Conservation (phyloP, 2,329 filamentous ascomycete species). For the Xylariaceae sp. region DNA sequence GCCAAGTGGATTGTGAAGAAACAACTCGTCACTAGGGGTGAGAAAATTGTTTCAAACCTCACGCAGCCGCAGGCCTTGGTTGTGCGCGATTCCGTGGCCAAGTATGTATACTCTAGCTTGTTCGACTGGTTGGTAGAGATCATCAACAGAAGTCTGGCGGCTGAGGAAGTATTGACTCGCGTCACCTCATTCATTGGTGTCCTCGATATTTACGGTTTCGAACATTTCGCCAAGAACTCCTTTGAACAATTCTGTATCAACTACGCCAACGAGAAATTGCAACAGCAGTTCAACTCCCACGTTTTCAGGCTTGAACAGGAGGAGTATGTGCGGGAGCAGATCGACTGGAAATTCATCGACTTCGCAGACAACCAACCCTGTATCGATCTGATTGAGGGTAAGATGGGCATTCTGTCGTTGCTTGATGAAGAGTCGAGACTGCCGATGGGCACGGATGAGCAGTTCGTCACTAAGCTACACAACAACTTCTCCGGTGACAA, state of each 20-base stretch:
- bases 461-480: slow-evolving; percentile 94
- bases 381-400: slow-evolving; percentile 97
- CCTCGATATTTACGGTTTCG: slow-evolving; percentile 98
- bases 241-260: slow-evolving; percentile 99
- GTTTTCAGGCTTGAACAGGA: slow-evolving; percentile 99
- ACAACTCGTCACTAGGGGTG: slow-evolving; percentile 89
- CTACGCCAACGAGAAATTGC: slow-evolving; percentile 98
- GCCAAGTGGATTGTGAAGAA: slow-evolving; percentile 99
- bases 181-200: slow-evolving; percentile 94
- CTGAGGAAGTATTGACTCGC: slow-evolving; percentile 76
- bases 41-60: slow-evolving; percentile 95
- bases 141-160: slow-evolving; percentile 87
- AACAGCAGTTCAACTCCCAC: slow-evolving; percentile 98
- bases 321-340: slow-evolving; percentile 92
- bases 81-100: slow-evolving; percentile 94
- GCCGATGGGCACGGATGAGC: slow-evolving; percentile 95
- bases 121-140: slow-evolving; percentile 99
- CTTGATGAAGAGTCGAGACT: slow-evolving; percentile 94
- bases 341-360: slow-evolving; percentile 99
- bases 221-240: slow-evolving; percentile 99
- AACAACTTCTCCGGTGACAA: slow-evolving; percentile 89
- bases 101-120: slow-evolving; percentile 96
- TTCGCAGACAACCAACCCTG: slow-evolving; percentile 99
- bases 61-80: slow-evolving; percentile 91
- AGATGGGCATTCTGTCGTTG: slow-evolving; percentile 85